phyloP scores from a whole-genome alignment of 768 basidiomycete species.

The Phlebiopsis gigantea region DNA sequence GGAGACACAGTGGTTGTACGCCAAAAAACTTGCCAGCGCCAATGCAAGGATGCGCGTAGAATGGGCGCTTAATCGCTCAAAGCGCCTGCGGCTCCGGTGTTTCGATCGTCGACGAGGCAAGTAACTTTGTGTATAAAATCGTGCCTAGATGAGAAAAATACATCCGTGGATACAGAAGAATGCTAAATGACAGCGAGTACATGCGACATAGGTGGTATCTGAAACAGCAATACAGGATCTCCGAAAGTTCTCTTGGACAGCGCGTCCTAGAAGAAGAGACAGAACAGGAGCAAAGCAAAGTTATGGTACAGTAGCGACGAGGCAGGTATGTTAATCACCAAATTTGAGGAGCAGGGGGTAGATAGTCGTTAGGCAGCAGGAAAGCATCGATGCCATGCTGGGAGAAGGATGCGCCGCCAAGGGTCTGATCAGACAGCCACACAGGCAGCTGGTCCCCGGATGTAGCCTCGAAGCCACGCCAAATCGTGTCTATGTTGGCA shows the following conservation, averaged over 20 bases:
- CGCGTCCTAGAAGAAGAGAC: background rate
- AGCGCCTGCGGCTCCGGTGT: too few relatives aligned
- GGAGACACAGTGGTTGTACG: background rate
- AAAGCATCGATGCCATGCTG: slow-evolving; percentile 87
- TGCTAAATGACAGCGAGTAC: slow-evolving; percentile 5
- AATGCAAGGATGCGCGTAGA: slow-evolving; percentile 1
- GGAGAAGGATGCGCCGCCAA: slow-evolving; percentile 70
- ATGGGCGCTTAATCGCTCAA: background rate
- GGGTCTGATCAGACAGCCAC: slow-evolving; percentile 81
- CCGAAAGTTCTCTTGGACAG: background rate
- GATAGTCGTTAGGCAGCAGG: slow-evolving; percentile 68
- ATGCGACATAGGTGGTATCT: slow-evolving; percentile 7
- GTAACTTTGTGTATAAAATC: background rate
- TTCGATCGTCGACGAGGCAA: background rate
- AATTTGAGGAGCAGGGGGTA: slow-evolving; percentile 67
- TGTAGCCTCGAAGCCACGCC: slow-evolving; percentile 69
- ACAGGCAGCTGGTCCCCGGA: slow-evolving; percentile 74
- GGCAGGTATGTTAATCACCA: slow-evolving; percentile 40
- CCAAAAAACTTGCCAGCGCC: slow-evolving; percentile 7
- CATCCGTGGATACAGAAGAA: slow-evolving; percentile 2
- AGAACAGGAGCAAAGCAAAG: slow-evolving; percentile 1
- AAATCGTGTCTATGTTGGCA: slow-evolving; percentile 59
- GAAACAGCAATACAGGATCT: slow-evolving; percentile 6
- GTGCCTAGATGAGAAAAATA: background rate
- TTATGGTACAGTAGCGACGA: slow-evolving; percentile 6